Evolutionary conservation across 495 filamentous ascomycete species (phyloP), one percentile per base, ranked within the genome.

Genomic region (Thermothielavioides terrestris): DNA sequence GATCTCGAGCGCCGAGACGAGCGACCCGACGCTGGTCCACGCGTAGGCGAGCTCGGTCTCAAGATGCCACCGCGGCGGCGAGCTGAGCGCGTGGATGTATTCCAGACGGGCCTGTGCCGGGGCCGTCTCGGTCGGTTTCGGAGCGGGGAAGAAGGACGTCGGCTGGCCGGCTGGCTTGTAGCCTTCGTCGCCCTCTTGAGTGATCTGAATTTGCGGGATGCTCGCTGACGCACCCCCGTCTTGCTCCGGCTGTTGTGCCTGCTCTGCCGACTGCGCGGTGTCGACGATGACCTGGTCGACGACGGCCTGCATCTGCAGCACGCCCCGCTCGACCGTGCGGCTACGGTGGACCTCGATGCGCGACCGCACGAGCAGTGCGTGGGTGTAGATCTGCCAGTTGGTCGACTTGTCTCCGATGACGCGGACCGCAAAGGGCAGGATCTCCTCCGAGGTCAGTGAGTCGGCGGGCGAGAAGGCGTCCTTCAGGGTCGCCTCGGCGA

Each of bases 361-460:
- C 60, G 87, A 91, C 36, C 92, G 79, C 5, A 95, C 82, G 2
- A 97, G 71, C 5, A 99, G 69, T 1, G 86, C 92, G 59, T 96
- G 88, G 0, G 92, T 96, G 62, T 99, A 97, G 18, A 95, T 83
- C 65, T 97, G 94, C 92, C 92, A 99, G 65, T 97, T 97, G 2
- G 88, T 89, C 54, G 85, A 85, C 40, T 89, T 88, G 46, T 92
- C 89, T 14, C 85, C 76, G 17, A 99, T 76, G 1, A 97, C 94
- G 15, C 92, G 80, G 18, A 82, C 83, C 5, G 90, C 94, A 63
- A 89, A 97, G 0, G 92, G 92, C 14, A 89, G 67, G 30, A 95
- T 90, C 65, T 95, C 88, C 62, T 99, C 94, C 18, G 89, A 77
- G 0, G 89, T 97, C 23, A 97, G 73, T 1, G 85, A 85, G 62